Base-by-base conservation (phyloP, 1,139 yeast genomes). In the Kodamaea derodonti region DNA sequence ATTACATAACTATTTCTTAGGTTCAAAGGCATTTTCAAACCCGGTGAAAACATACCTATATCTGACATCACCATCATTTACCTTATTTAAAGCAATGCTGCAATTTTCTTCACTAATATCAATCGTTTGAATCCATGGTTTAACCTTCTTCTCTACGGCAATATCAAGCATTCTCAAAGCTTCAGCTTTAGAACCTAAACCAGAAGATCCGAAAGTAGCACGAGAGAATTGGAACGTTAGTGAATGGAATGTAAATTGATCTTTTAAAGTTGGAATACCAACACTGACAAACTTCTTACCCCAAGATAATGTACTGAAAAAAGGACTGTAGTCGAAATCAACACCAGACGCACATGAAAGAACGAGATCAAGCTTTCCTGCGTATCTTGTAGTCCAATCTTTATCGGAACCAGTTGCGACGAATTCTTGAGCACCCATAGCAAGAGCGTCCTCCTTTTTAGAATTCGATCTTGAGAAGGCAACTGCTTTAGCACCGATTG, bases 211-310 rank as follows among this genome's bases (percentile, higher is more conserved):
- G 33, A 68, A 56, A 22, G 56, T 42, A 18, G 55, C 52, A 36
- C 62, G 69, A 38, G 52, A 54, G 28, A 39, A 33, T 41, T 63
- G 47, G 42, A 66, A 52, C 24, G 53, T 38, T 38, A 51, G 49
- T 29, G 69, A 63, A 31, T 57, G 41, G 25, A 58, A 56, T 13
- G 38, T 45, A 34, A 59, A 48, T 22, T 42, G 45, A 26, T 65
- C 68, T 4, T 37, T 42, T 4, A 37, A 40, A 20, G 67, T 62
- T 32, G 78, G 78, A 38, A 76, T 61, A 34, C 84, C 81, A 35
- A 75, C 82, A 24, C 78, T 65, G 32, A 77, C 62, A 48, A 78
- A 70, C 35, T 64, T 62, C 34, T 73, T 72, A 50, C 72, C 72
- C 14, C 68, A 62, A 35, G 51, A 62, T 45, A 72, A 49, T 12